Percentiles rank a stretch among this genome's conserved stretches.
phyloP scores from a whole-genome alignment of 2,329 filamentous ascomycete genomes.

The Ceratocystis papillata region DNA sequence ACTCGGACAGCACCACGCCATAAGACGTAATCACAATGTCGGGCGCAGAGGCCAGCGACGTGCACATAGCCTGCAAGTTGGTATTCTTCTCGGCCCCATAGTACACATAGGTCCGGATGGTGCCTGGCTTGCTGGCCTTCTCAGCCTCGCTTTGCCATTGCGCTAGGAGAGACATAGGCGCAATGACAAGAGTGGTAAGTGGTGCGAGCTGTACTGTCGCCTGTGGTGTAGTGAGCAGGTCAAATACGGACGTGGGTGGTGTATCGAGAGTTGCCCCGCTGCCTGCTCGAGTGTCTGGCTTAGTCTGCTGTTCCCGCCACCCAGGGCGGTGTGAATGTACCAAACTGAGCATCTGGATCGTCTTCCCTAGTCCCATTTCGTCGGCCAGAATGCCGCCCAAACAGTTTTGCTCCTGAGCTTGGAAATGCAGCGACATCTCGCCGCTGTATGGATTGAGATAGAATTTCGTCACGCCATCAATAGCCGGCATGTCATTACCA shows the following conservation, averaged over 20 bases:
- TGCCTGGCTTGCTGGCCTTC: constrained; percentile 75
- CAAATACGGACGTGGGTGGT: constrained; percentile 17
- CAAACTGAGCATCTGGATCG: constrained; percentile 93
- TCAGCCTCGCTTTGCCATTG: constrained; percentile 96
- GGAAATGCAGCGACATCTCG: constrained; percentile 83
- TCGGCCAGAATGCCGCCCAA: constrained; percentile 88
- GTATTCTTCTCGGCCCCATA: constrained; percentile 77
- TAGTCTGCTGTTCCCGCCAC: constrained; percentile 7
- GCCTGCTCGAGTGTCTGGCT: neutral
- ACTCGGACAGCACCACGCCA: constrained; percentile 83
- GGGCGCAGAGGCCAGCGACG: constrained; percentile 65
- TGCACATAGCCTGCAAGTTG: constrained; percentile 71
- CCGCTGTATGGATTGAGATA: constrained; percentile 97
- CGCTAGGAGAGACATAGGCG: constrained; percentile 88
- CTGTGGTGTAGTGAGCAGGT: constrained; percentile 11
- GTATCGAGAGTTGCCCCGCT: neutral
- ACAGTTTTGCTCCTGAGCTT: constrained; percentile 87
- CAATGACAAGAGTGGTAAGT: constrained; percentile 87
- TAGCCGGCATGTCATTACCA: constrained; percentile 57
- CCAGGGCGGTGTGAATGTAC: constrained; percentile 63
- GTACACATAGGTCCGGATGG: constrained; percentile 76
- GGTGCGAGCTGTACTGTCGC: constrained; percentile 54
- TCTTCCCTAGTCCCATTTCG: constrained; percentile 96
- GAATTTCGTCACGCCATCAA: constrained; percentile 59
- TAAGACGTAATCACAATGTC: constrained; percentile 94